Conservation (phyloP, 1,139 yeast species). For the Magnusiomyces ingens region DNA sequence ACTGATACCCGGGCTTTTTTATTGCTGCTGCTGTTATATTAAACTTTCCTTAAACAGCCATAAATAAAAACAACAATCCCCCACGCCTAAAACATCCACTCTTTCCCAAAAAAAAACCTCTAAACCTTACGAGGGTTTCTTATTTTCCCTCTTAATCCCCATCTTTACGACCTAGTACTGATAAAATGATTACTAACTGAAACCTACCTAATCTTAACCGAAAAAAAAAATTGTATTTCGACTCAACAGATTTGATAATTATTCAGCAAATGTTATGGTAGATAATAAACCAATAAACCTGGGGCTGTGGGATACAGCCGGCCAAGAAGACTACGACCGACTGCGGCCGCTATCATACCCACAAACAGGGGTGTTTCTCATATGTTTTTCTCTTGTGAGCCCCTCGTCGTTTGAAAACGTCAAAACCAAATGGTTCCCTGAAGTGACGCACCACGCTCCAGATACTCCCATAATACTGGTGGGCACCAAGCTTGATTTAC, state of each 20-base stretch:
- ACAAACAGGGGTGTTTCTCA: conserved; percentile 91
- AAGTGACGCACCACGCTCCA: conserved; percentile 96
- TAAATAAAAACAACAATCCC: no score
- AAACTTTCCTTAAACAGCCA: no score
- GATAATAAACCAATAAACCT: conserved; percentile 40
- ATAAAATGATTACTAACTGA: neutral
- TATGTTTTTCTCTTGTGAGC: conserved; percentile 89
- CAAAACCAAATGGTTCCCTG: conserved; percentile 97
- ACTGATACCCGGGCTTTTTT: no score
- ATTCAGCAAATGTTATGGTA: conserved; percentile 79
- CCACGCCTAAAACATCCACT: no score
- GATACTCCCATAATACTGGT: conserved; percentile 95
- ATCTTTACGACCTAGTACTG: neutral
- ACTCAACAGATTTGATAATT: conserved; percentile 56
- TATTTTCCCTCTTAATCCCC: neutral
- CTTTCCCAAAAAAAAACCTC: no score
- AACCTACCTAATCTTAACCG: neutral
- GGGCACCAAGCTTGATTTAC: conserved; percentile 91
- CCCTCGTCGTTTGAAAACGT: conserved; percentile 99
- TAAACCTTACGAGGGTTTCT: neutral
- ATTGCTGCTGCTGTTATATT: no score
- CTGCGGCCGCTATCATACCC: conserved; percentile 95
- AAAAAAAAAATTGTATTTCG: no score
- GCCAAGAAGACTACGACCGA: conserved; percentile 98
- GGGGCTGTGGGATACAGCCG: conserved; percentile 96